Evolutionary conservation across 2,329 filamentous ascomycete genomes (phyloP), one percentile per base, ranked within the genome.

Genomic region (Aspergillus aculeatus): DNA sequence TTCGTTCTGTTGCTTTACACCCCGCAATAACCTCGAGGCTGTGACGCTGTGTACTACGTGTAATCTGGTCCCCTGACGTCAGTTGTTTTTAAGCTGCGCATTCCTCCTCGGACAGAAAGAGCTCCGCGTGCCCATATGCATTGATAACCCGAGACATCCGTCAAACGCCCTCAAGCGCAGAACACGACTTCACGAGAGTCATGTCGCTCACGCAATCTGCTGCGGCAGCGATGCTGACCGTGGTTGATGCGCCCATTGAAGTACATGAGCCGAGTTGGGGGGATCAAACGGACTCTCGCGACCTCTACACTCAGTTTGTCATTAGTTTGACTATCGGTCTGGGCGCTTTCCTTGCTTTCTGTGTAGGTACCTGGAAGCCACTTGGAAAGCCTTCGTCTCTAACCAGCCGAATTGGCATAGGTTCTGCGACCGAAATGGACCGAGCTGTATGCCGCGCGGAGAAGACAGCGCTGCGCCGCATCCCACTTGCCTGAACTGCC

Each of bases 351-450:
- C 63, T 81, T 29, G 70, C 77, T 2, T 81, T 81, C 58, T 81
- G 79, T 67, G 77, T 80, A 75, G 32, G 77, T 69, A 11, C 12
- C 11, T 29, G 12, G 32, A 9, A 47, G 4, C 38, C 21, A 23
- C 24, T 10, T 32, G 9, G n/a, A 24, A 32, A 26, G 23, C 3
- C 35, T 4, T 31, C 4, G n/a, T 19, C 6, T 38, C 66, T 70
- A 54, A 69, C 57, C 38, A 29, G 21, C 14, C 51, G 19, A 29
- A 54, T 10, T 19, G 14, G 31, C 50, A 9, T 71, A 95, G 91
- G 80, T 92, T 51, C 81, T 99, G 26, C 89, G 95, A 52, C 92
- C 93, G 65, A 87, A 92, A 86, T 99, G 95, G 95, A 89, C 91
- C 52, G 84, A 88, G 23, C 84, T 99, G 1, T 99, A 98, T 74